A percentile compares a stretch with the other conserved stretches of the same genome.
Conservation (phyloP, 2,329 filamentous ascomycete species). For the Ascocoryne sarcoides region DNA sequence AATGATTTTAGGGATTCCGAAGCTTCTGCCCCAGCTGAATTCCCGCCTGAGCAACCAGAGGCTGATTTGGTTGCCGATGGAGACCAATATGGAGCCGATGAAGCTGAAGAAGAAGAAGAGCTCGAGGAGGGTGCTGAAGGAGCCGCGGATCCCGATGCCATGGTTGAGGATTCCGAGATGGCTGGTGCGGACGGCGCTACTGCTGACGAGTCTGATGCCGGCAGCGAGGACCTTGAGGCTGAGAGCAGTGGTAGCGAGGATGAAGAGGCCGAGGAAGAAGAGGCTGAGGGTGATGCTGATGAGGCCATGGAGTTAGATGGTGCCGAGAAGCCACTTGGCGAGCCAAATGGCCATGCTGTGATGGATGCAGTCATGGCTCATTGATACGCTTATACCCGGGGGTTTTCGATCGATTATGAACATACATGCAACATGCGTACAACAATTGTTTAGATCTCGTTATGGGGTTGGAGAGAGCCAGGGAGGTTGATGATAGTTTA, state of each 20-base stretch:
- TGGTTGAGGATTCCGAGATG: conserved; percentile 67
- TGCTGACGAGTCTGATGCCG: conserved; percentile 62
- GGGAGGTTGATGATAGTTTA: neutral
- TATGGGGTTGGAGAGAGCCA: neutral
- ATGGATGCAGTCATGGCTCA: conserved; percentile 28
- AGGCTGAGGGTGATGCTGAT: conserved; percentile 34
- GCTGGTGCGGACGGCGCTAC: conserved; percentile 53
- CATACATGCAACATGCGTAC: conserved; percentile 2
- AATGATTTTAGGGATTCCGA: conserved; percentile 99
- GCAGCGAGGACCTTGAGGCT: conserved; percentile 70
- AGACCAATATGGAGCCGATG: conserved; percentile 83
- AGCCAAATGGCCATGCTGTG: conserved; percentile 14
- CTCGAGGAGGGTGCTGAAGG: conserved; percentile 46
- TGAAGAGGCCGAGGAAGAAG: conserved; percentile 40
- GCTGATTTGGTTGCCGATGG: conserved; percentile 82
- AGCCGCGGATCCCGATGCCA: conserved; percentile 32
- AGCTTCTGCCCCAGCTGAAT: conserved; percentile 89
- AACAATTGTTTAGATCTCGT: conserved; percentile 12
- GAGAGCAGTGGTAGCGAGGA: conserved; percentile 63
- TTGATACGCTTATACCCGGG: conserved; percentile 21
- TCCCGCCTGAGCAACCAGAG: conserved; percentile 94
- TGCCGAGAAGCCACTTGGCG: conserved; percentile 23
- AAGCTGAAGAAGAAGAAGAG: conserved; percentile 66
- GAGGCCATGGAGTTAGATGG: conserved; percentile 44
- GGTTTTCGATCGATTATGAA: no score